Evolutionary conservation across 78 protist species (phyloP).

Genomic region (Pirum gemmata): DNA sequence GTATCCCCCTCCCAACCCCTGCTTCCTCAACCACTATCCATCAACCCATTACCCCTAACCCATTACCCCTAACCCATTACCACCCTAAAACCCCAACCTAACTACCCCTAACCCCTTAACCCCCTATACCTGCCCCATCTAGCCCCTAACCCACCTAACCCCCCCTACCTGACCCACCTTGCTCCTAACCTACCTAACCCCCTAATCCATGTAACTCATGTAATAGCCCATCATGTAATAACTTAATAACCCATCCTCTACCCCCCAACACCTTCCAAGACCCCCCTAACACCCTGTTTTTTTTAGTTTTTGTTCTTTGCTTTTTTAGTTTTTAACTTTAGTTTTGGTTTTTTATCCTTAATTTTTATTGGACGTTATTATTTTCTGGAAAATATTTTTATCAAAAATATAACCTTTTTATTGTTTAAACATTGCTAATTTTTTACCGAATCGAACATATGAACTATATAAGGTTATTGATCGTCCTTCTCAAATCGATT

Average conservation of each 20-base stretch:
- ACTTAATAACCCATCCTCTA: not conserved
- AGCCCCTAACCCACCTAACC: not conserved
- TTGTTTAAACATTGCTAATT: not conserved
- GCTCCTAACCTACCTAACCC: not conserved
- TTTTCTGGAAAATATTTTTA: not conserved
- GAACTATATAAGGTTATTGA: constrained; percentile 69
- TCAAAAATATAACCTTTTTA: too few relatives aligned
- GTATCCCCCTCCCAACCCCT: too few relatives aligned
- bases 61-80: not conserved
- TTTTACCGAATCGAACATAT: not conserved
- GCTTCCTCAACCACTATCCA: too few relatives aligned
- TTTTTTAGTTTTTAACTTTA: not conserved
- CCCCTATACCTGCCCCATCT: not conserved
- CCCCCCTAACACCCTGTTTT: not conserved
- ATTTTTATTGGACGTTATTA: not conserved
- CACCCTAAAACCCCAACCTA: not conserved
- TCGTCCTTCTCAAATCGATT: constrained; percentile 55
- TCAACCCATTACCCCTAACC: too few relatives aligned
- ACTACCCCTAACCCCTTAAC: not conserved
- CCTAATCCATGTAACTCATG: not conserved
- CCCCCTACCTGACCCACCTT: not conserved
- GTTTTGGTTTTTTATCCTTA: not conserved
- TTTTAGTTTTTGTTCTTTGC: not conserved
- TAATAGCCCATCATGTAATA: not conserved
- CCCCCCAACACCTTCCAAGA: not conserved